These are phyloP conservation scores for Chlamydomonas sp. DNA, from an alignment of 139 green algal species.

Conservation along the genomic window DNA sequence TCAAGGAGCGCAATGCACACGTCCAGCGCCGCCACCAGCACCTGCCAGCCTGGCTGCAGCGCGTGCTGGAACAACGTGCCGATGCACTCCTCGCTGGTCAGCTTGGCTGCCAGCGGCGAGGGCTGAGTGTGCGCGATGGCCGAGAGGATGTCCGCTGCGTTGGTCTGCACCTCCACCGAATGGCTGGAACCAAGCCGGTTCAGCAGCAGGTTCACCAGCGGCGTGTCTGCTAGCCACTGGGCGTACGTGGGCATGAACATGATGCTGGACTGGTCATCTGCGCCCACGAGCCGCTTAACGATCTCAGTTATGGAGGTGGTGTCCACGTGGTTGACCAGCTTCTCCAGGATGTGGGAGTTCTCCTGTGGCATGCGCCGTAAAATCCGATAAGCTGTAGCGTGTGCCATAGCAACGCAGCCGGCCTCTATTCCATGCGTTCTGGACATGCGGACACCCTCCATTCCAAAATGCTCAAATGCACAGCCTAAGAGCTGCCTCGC, in stretches of 20 bases:
- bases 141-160: constrained; percentile 87
- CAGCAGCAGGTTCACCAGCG: constrained; percentile 79
- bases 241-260: constrained; percentile 59
- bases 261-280: constrained; percentile 83
- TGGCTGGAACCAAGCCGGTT: constrained; percentile 55
- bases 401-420: too few relatives aligned
- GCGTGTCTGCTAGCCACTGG: constrained; percentile 82
- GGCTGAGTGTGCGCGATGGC: constrained; percentile 80
- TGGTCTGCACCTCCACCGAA: constrained; percentile 69
- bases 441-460: too few relatives aligned
- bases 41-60: constrained; percentile 44
- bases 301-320: constrained; percentile 87
- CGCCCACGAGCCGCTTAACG: constrained; percentile 85
- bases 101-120: constrained; percentile 72
- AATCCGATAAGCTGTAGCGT: too few relatives aligned
- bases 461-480: too few relatives aligned
- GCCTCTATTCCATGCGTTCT: too few relatives aligned
- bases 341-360: constrained; percentile 35
- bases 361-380: background rate
- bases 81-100: constrained; percentile 64
- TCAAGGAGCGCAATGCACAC: constrained; percentile 88
- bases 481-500: too few relatives aligned
- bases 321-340: constrained; percentile 76
- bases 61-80: constrained; percentile 57
- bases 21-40: constrained; percentile 78